Conservation (phyloP, 495 filamentous ascomycete species). For the Talaromyces trachyspermus region DNA sequence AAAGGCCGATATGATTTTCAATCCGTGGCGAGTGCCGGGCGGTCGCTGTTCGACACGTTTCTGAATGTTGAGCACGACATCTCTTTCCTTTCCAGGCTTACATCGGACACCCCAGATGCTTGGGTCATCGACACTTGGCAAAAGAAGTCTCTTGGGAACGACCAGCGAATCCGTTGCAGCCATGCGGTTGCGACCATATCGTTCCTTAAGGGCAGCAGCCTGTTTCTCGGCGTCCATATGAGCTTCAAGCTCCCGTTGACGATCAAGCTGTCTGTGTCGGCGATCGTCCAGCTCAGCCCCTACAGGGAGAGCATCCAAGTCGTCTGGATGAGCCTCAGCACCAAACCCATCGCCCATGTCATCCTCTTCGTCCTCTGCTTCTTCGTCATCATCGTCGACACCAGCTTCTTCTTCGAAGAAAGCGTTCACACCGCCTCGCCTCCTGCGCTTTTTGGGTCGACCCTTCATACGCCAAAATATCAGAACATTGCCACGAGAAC, state of each 20-base stretch:
- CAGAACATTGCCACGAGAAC: no score
- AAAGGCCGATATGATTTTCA: constrained; percentile 80
- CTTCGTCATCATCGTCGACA: constrained; percentile 92
- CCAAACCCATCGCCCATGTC: constrained; percentile 73
- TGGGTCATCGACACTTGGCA: constrained; percentile 90
- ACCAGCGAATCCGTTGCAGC: constrained; percentile 54
- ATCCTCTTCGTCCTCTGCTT: constrained; percentile 82
- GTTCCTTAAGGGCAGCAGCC: constrained; percentile 74
- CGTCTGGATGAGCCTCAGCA: constrained; percentile 83
- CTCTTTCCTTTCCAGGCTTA: constrained; percentile 89
- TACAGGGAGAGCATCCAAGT: constrained; percentile 71
- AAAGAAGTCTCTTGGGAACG: constrained; percentile 78
- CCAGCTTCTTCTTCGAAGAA: constrained; percentile 97
- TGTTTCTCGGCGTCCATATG: constrained; percentile 91
- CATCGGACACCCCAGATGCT: constrained; percentile 92
- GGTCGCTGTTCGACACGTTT: constrained; percentile 76
- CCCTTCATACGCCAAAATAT: no score
- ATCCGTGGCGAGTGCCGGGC: constrained; percentile 59
- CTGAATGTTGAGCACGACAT: constrained; percentile 77
- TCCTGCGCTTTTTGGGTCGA: constrained; percentile 70
- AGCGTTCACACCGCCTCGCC: constrained; percentile 57
- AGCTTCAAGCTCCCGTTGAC: constrained; percentile 73
- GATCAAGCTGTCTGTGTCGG: constrained; percentile 89
- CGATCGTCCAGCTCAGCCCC: constrained; percentile 81
- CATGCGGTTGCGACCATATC: constrained; percentile 63